Conservation (phyloP, 768 basidiomycete genomes). For the Tulasnella sp. region DNA sequence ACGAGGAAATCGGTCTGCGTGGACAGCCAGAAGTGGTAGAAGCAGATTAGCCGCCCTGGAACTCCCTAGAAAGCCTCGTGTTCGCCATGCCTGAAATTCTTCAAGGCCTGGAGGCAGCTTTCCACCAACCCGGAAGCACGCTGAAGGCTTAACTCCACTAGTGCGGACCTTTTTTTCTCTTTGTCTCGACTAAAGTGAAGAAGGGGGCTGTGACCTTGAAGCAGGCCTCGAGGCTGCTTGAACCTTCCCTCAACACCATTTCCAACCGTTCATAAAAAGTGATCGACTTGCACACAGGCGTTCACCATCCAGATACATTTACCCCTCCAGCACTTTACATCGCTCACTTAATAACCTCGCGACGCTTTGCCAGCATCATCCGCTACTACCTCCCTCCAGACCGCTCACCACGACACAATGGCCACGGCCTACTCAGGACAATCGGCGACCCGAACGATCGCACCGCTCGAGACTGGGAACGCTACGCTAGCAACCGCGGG, state of each 20-base stretch:
- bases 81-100: neutral
- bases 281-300: neutral
- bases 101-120: neutral
- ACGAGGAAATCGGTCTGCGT: neutral
- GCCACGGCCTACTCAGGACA: neutral
- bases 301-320: neutral
- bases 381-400: neutral
- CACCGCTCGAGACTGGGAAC: neutral
- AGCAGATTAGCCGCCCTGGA: neutral
- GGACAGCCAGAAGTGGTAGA: neutral
- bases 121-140: neutral
- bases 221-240: conserved; percentile 1
- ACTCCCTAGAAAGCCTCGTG: neutral
- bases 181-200: neutral
- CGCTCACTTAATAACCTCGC: neutral
- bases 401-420: neutral
- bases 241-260: neutral
- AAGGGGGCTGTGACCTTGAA: neutral
- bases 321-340: neutral
- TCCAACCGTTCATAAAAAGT: neutral
- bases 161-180: neutral
- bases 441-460: neutral
- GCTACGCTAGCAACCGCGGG: neutral
- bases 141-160: neutral
- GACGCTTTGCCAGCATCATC: neutral